phyloP scores from a whole-genome alignment of 495 filamentous ascomycete genomes.

The Hamigera avellanea region DNA sequence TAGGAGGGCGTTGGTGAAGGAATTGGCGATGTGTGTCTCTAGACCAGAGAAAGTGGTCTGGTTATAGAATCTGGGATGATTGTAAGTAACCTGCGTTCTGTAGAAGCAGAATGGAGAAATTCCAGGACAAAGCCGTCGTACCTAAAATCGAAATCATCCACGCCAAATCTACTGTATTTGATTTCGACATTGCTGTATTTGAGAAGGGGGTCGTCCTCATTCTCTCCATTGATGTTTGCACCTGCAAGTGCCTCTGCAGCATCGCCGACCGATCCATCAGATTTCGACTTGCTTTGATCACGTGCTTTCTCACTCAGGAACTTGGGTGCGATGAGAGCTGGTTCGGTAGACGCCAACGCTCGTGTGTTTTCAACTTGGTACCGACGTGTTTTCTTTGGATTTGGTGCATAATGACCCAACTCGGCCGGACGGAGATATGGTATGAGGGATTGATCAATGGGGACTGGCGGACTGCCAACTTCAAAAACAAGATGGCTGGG shows the following conservation, averaged over 20 bases:
- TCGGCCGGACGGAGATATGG: conserved; percentile 55
- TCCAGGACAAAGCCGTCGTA: conserved; percentile 28
- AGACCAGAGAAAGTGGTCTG: conserved; percentile 80
- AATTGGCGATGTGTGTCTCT: conserved; percentile 93
- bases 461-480: conserved; percentile 67
- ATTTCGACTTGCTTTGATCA: conserved; percentile 43
- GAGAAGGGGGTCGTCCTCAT: conserved; percentile 60
- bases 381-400: conserved; percentile 58
- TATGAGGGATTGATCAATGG: conserved; percentile 63
- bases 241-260: conserved; percentile 47
- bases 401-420: conserved; percentile 62
- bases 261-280: conserved; percentile 48
- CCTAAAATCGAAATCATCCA: conserved; percentile 97
- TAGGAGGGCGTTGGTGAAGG: conserved; percentile 86
- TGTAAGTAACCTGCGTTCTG: conserved; percentile 4
- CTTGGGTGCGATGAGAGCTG: conserved; percentile 59
- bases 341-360: conserved; percentile 33
- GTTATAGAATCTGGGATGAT: conserved; percentile 65
- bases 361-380: conserved; percentile 80
- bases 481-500: conserved; percentile 73
- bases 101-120: background rate
- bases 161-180: conserved; percentile 93
- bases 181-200: conserved; percentile 90
- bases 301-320: conserved; percentile 88
- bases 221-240: conserved; percentile 48